These are phyloP conservation scores for Candida nonsorbophila DNA, from an alignment of 805 yeast genomes.

Conservation along the genomic window DNA sequence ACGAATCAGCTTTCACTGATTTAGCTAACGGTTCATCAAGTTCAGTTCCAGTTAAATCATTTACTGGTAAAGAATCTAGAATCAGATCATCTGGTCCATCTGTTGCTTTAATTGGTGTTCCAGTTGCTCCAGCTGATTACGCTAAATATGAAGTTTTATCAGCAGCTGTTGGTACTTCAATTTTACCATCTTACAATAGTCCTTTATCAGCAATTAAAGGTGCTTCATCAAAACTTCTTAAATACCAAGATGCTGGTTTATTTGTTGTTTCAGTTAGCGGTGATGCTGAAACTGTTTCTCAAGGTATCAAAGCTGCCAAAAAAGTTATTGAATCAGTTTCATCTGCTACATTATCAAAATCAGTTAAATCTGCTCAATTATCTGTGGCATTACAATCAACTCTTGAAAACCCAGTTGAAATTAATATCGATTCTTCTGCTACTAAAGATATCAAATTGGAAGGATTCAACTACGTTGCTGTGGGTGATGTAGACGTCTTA, in stretches of 20 bases:
- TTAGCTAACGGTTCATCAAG: constrained; percentile 59
- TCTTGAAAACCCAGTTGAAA: constrained; percentile 23
- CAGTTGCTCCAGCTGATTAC: constrained; percentile 59
- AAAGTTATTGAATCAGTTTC: constrained; percentile 28
- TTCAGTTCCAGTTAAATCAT: constrained; percentile 36
- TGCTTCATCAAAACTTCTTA: constrained; percentile 49
- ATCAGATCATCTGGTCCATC: constrained; percentile 59
- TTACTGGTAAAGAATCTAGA: constrained; percentile 66
- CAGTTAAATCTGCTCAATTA: constrained; percentile 39
- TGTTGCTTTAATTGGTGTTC: constrained; percentile 77
- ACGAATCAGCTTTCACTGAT: constrained; percentile 57
- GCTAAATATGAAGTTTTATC: constrained; percentile 68
- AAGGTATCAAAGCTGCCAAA: constrained; percentile 58
- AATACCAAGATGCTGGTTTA: constrained; percentile 76
- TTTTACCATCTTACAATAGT: constrained; percentile 53
- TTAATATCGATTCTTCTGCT: constrained; percentile 28
- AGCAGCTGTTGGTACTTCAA: constrained; percentile 53
- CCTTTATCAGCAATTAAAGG: constrained; percentile 45
- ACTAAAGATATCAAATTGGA: constrained; percentile 40
- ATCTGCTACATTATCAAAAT: constrained; percentile 52
- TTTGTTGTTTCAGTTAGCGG: constrained; percentile 68
- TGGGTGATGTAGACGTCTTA: constrained; percentile 81
- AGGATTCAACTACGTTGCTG: constrained; percentile 79
- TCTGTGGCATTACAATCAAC: constrained; percentile 37
- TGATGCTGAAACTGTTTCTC: constrained; percentile 48